Base-by-base conservation (phyloP, 768 basidiomycete genomes). In the Termitomyces sp. region DNA sequence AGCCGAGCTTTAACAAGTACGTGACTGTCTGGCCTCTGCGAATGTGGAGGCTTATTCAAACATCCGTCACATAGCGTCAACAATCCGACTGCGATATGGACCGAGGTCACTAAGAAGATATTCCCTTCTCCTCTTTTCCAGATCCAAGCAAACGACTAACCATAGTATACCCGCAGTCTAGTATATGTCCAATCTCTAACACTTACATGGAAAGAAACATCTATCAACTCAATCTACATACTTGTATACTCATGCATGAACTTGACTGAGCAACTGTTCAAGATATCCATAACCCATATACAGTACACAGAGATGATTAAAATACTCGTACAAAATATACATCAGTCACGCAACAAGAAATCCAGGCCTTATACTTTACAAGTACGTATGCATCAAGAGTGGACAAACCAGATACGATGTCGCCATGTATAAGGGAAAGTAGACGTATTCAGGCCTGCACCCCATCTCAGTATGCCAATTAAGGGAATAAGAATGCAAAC, bases 61-160 rank as follows among this genome's bases (percentile, higher is more conserved):
- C 35, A 3, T 27, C n/a, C 9, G 9, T 30, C 10, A 39, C 57
- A 34, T 34, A 84, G 81, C 46, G 79, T 80, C 45, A 84, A 83
- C 63, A 80, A 80, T 59, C 82, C 81, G 1, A 65, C 71, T 14
- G 77, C 74, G 11, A 78, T 84, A 59, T 85, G 82, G 82, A 59
- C 58, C 21, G 58, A 39, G 19, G 43, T 62, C 28, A 48, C 49
- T 2, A 28, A 55, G 40, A 54, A 51, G 37, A 48, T 59, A 14
- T 59, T 62, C 35, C 16, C 45, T 21, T 37, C 46, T 10, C 39
- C 43, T 25, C 32, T 45, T 30, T 57, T 60, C 45, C 52, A 39
- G 5, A 54, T 63, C 25, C 59, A 60, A 46, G 41, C 19, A 21
- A 40, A 16, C 32, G 17, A 6, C 2, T 25, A 11, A 11, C 5